Evolutionary conservation across 768 basidiomycete genomes (phyloP).

Genomic region (Termitomyces sp.): DNA sequence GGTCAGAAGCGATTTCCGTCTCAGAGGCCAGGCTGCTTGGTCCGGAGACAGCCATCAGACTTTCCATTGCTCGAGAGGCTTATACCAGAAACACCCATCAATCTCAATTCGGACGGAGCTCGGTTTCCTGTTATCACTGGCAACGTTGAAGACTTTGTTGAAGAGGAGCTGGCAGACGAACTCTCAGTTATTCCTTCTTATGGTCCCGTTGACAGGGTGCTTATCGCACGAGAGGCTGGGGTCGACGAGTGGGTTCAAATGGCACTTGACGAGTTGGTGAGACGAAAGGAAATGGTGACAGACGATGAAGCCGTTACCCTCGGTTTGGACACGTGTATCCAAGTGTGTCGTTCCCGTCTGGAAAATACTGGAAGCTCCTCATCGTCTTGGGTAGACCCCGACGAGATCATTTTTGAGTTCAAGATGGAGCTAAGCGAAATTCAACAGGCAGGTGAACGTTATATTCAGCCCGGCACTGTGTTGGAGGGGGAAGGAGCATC

Average conservation of each 20-base stretch:
- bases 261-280: not conserved
- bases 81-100: not conserved
- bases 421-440: not conserved
- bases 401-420: not conserved
- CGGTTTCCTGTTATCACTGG: too few species aligned
- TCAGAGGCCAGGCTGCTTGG: not conserved
- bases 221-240: not conserved
- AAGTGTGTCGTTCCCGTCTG: not conserved
- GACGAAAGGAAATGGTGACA: not conserved
- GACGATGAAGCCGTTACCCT: not conserved
- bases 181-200: not conserved
- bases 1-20: not conserved
- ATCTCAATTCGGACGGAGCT: not conserved
- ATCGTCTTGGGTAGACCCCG: not conserved
- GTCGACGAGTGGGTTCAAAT: not conserved
- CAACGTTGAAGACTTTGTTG: not conserved
- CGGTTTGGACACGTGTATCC: not conserved
- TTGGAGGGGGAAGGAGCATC: not conserved
- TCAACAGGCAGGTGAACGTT: not conserved
- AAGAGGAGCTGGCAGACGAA: not conserved
- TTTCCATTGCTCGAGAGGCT: not conserved
- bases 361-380: not conserved
- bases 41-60: not conserved
- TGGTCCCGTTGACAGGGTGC: not conserved
- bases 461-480: not conserved